Conservation (phyloP, 495 filamentous ascomycete genomes). For the Schizothecium vesticola region DNA sequence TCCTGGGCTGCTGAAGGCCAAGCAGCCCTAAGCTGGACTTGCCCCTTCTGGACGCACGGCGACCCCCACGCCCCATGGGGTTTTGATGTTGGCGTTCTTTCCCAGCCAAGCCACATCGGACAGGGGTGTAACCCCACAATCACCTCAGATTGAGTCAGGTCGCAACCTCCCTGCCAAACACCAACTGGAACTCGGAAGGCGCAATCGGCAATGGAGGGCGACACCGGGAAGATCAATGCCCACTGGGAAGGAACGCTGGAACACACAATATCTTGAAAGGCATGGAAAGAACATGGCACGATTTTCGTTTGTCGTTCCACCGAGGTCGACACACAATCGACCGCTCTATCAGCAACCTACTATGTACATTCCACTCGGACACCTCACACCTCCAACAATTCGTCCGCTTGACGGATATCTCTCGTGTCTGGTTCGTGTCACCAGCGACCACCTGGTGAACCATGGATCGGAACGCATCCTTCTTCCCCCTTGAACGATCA, state of each 20-base stretch:
- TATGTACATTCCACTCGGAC: too few relatives aligned
- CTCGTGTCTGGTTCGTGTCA: not conserved
- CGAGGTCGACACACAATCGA: too few relatives aligned
- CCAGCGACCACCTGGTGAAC: not conserved
- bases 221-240: too few relatives aligned
- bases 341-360: too few relatives aligned
- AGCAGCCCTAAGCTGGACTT: constrained; percentile 1
- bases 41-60: not conserved
- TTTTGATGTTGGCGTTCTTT: constrained; percentile 10
- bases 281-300: not conserved
- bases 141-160: not conserved
- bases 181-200: not conserved
- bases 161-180: not conserved
- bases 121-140: constrained; percentile 23
- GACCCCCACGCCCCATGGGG: constrained; percentile 33
- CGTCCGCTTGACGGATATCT: not conserved
- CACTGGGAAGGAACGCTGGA: not conserved
- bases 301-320: not conserved
- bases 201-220: not conserved
- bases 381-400: not conserved
- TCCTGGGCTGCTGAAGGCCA: too few relatives aligned
- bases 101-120: constrained; percentile 10
- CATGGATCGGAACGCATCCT: not conserved
- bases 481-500: constrained; percentile 1
- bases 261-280: not conserved